Conservation (phyloP, 768 basidiomycete genomes). For the Sporobolomyces pararoseus region DNA sequence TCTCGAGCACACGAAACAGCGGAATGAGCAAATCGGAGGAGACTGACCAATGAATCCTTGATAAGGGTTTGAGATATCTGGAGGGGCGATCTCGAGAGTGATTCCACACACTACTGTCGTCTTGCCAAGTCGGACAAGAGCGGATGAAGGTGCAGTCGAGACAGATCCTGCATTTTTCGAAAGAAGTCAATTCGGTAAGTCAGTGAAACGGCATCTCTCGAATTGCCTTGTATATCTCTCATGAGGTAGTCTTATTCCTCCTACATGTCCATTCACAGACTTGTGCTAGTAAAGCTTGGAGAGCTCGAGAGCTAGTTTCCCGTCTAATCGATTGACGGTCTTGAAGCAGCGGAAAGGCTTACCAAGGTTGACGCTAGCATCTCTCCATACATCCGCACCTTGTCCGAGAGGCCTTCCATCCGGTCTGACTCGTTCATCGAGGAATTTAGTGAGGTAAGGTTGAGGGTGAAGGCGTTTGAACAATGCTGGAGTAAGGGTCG, state of each 20-base stretch:
- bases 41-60: slow-evolving; percentile 74
- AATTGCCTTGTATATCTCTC: no score
- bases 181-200: no score
- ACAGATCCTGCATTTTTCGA: slow-evolving; percentile 85
- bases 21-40: no score
- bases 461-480: slow-evolving; percentile 83
- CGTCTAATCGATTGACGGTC: neutral
- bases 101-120: slow-evolving; percentile 96
- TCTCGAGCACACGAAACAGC: no score
- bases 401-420: slow-evolving; percentile 66
- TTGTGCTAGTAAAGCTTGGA: no score
- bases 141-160: slow-evolving; percentile 87
- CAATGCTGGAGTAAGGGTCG: slow-evolving; percentile 32
- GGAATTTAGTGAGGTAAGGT: slow-evolving; percentile 79
- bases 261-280: no score
- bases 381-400: slow-evolving; percentile 57
- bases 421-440: slow-evolving; percentile 70
- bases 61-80: slow-evolving; percentile 68
- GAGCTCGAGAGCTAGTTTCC: no score
- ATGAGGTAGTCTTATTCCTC: no score
- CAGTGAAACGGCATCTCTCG: neutral
- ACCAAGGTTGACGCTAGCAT: slow-evolving; percentile 76
- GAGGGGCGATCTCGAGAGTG: slow-evolving; percentile 90
- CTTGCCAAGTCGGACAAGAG: slow-evolving; percentile 81
- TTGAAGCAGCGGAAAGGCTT: slow-evolving; percentile 46